Conservation (phyloP, 192 early-diverging fungal species). For the Obelidium mucronatum region DNA sequence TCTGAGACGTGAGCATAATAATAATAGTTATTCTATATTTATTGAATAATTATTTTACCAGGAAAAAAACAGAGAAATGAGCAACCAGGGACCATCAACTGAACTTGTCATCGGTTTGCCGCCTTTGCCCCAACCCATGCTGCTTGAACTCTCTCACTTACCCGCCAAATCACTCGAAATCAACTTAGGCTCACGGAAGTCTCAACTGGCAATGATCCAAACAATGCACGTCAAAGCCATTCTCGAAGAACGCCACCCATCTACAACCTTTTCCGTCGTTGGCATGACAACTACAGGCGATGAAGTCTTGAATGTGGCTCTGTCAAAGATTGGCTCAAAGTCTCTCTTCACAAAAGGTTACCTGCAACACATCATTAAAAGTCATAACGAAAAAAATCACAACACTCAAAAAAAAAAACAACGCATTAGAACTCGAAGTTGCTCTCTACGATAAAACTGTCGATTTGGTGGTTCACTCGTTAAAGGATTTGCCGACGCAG, state of each 20-base stretch:
- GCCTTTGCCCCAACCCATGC: no score
- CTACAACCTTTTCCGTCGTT: conserved; percentile 43
- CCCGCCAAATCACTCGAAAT: background rate
- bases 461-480: conserved; percentile 90
- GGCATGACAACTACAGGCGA: conserved; percentile 72
- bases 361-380: background rate
- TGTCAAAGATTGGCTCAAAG: conserved; percentile 86
- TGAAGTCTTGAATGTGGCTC: conserved; percentile 79
- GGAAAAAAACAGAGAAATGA: background rate
- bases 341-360: conserved; percentile 33
- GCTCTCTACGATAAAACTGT: conserved; percentile 71
- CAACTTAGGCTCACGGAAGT: conserved; percentile 79
- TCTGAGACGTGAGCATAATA: no score
- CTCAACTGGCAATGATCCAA: conserved; percentile 88
- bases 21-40: no score
- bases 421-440: conserved; percentile 83
- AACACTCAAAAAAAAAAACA: no score
- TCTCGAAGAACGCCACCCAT: conserved; percentile 54
- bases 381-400: background rate
- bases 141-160: no score
- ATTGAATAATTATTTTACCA: no score
- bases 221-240: conserved; percentile 69
- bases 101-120: background rate
- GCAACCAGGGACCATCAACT: background rate
- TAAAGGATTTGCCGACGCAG: conserved; percentile 93